Conservation (phyloP, 2,329 filamentous ascomycete species). For the Pyricularia grisea region DNA sequence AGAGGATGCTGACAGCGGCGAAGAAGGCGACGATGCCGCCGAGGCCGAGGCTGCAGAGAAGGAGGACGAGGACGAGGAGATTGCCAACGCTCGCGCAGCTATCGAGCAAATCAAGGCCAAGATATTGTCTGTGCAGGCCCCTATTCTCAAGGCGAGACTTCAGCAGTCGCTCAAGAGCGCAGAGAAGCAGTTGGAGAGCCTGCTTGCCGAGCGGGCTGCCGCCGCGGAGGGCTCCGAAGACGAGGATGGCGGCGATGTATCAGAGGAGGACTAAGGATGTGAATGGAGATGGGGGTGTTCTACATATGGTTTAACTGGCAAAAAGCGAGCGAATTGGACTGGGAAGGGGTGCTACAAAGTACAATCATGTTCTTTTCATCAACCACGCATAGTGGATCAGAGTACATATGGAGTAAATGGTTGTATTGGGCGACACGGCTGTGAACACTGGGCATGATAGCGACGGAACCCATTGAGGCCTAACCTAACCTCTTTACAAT, state of each 20-base stretch:
- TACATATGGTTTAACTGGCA: neutral
- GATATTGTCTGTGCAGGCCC: neutral
- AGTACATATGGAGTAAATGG: neutral
- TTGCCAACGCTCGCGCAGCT: conserved; percentile 18
- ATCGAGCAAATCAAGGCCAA: conserved; percentile 29
- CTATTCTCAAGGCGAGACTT: neutral
- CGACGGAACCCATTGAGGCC: neutral
- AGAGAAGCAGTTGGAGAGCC: neutral
- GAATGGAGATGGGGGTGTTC: neutral
- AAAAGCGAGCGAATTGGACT: neutral
- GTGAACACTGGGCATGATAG: neutral
- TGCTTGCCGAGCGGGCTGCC: conserved; percentile 8
- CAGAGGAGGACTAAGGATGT: neutral
- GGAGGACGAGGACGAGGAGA: conserved; percentile 45
- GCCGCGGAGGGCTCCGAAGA: conserved; percentile 34
- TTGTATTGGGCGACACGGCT: neutral
- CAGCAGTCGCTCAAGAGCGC: neutral
- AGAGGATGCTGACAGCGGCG: conserved; percentile 42
- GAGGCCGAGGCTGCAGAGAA: conserved; percentile 38
- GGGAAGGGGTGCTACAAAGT: neutral
- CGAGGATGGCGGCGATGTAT: neutral
- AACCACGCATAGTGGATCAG: neutral
- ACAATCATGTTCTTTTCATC: neutral
- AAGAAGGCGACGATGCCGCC: conserved; percentile 45
- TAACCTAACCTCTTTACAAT: neutral